Percentiles rank a stretch among this genome's conserved stretches.
Evolutionary conservation across 139 green algal genomes (phyloP).

Genomic region (Coelastrella sp.): DNA sequence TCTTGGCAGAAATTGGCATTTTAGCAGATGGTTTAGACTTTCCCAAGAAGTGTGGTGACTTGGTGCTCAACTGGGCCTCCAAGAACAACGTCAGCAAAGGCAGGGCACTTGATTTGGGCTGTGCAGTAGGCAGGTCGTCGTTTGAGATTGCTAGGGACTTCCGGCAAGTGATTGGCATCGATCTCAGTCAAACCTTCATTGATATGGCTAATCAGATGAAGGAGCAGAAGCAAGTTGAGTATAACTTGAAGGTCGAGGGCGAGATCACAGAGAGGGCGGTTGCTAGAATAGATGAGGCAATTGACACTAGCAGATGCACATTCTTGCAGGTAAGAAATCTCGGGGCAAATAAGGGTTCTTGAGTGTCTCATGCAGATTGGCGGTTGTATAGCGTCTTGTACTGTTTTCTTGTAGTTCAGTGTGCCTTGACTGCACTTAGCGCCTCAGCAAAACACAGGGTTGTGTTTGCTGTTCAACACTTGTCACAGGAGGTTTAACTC

Average conservation of each 20-base stretch:
- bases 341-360: no score
- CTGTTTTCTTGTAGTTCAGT: no score
- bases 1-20: conserved; percentile 48
- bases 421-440: no score
- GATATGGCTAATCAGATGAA: conserved; percentile 69
- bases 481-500: no score
- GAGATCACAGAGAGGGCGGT: conserved; percentile 61
- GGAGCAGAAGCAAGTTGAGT: conserved; percentile 61
- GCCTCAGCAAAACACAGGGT: no score
- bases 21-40: conserved; percentile 54
- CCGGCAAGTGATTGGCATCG: conserved; percentile 77
- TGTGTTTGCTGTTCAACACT: no score
- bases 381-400: no score
- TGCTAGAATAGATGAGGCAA: conserved; percentile 52
- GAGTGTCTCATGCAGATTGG: no score
- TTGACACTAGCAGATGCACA: conserved; percentile 61
- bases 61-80: conserved; percentile 49
- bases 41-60: conserved; percentile 55
- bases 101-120: conserved; percentile 84
- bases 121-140: conserved; percentile 70
- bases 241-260: conserved; percentile 71
- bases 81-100: background rate
- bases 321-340: conserved; percentile 78
- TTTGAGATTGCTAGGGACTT: conserved; percentile 80
- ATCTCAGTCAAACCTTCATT: conserved; percentile 70